phyloP scores from a whole-genome alignment of 2,329 filamentous ascomycete species.

The Fusarium sp. region DNA sequence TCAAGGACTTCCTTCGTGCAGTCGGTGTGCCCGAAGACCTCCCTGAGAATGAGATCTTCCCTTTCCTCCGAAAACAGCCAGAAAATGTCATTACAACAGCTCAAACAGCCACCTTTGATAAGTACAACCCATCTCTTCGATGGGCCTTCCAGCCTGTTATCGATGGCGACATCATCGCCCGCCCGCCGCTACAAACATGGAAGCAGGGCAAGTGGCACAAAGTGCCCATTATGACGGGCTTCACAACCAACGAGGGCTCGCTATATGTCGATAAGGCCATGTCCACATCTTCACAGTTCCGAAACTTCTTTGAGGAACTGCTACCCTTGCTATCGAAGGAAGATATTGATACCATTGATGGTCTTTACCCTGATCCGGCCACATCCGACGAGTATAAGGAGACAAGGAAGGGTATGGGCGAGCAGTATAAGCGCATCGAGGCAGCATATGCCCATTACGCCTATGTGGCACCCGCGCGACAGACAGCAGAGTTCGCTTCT shows the following conservation, averaged over 20 bases:
- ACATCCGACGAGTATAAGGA: constrained; percentile 55
- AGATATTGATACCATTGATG: constrained; percentile 69
- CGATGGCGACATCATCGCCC: constrained; percentile 71
- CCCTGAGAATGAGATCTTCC: constrained; percentile 56
- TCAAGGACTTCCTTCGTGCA: constrained; percentile 51
- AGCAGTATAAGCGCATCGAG: constrained; percentile 69
- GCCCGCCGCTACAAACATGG: constrained; percentile 73
- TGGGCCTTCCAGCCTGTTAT: constrained; percentile 80
- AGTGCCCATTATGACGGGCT: constrained; percentile 74
- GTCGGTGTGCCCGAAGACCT: constrained; percentile 33
- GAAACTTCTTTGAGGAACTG: constrained; percentile 71
- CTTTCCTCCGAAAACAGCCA: constrained; percentile 63
- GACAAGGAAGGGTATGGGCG: constrained; percentile 58
- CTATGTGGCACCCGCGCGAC: constrained; percentile 66
- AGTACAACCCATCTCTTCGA: constrained; percentile 62
- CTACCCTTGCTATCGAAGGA: constrained; percentile 68
- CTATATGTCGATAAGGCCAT: constrained; percentile 72
- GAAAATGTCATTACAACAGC: constrained; percentile 54
- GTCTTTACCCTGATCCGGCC: constrained; percentile 73
- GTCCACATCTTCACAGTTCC: constrained; percentile 67
- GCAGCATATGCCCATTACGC: constrained; percentile 70
- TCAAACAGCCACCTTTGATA: constrained; percentile 59
- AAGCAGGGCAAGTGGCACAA: constrained; percentile 47
- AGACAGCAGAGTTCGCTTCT: constrained; percentile 58
- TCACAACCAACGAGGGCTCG: constrained; percentile 78